phyloP scores from a whole-genome alignment of 2,329 filamentous ascomycete species.

The Chrysosporium keratinophilum region DNA sequence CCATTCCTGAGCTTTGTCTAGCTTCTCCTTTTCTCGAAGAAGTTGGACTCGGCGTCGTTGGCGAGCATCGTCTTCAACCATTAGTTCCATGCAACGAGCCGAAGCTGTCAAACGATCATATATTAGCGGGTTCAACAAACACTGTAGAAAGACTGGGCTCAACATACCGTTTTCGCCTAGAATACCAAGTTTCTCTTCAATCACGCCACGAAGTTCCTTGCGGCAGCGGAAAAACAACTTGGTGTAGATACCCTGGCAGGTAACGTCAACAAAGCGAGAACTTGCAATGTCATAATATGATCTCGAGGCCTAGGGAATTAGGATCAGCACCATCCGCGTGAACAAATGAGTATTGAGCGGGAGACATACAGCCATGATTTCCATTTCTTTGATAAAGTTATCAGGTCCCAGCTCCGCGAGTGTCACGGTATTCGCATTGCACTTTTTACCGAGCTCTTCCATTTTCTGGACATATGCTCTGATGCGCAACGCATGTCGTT shows the following conservation, averaged over 20 bases:
- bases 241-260: conserved; percentile 30
- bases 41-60: conserved; percentile 26
- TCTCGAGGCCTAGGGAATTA: conserved; percentile 22
- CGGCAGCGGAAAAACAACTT: conserved; percentile 31
- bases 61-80: conserved; percentile 31
- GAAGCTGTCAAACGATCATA: conserved; percentile 19
- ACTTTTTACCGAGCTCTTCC: conserved; percentile 16
- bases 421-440: conserved; percentile 20
- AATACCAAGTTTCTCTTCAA: conserved; percentile 26
- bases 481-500: conserved; percentile 19
- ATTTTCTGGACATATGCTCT: conserved; percentile 8
- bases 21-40: conserved; percentile 26
- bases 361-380: conserved; percentile 32
- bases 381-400: conserved; percentile 28
- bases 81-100: conserved; percentile 28
- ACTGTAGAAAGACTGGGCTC: background rate
- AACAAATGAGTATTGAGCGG: background rate
- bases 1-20: conserved; percentile 27
- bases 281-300: conserved; percentile 35
- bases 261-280: conserved; percentile 30
- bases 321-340: conserved; percentile 2
- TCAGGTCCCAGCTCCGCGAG: conserved; percentile 26
- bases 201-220: conserved; percentile 23
- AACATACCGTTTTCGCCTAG: conserved; percentile 25
- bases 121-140: background rate